Evolutionary conservation across 2,329 filamentous ascomycete genomes (phyloP), one percentile per base, ranked within the genome.

Genomic region (Botrytis tulipae): DNA sequence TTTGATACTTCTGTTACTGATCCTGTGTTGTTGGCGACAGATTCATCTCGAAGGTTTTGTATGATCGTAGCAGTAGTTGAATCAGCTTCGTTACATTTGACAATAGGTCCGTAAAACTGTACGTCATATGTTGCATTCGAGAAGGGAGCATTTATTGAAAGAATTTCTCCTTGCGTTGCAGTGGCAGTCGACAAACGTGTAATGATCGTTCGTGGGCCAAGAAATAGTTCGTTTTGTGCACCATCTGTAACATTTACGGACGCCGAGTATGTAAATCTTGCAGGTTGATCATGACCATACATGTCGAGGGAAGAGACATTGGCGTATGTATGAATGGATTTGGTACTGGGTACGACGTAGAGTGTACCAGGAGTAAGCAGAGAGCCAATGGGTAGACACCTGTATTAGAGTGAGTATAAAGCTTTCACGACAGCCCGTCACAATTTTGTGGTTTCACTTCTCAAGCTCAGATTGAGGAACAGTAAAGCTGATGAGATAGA

Each of bases 301-400:
- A 75, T 73, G 14, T 69, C 54, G 22, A 74, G 70, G 25, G 46
- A 44, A n/a, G 71, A 63, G n/a, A 75, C 70, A 14, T 46, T 40
- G 35, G n/a, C 37, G 7, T 57, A n/a, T 3, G 46, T 67, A 16
- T 57, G 59, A 16, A 44, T 62, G 1, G 51, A 46, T 18, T 73
- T 60, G 4, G 61, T 37, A 25, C 66, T 71, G 9, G 76, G 75
- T 12, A 73, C 7, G 32, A 77, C 74, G 29, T 54, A 73, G 7
- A 77, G 74, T 29, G 76, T 77, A n/a, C 73, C 73, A 3, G 76
- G 76, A 22, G 76, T 74, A 35, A 75, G 40, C 1, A 77, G 37
- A 8, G 76, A 77, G 40, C 42, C 40, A 10, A 71, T 37, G 62
- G 69, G 69, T 25, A 71, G 22, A 51, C 7, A 22, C 59, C 69